Conservation (phyloP, 1,284 basidiomycete genomes). For the Gastroboletus turbinatus region DNA sequence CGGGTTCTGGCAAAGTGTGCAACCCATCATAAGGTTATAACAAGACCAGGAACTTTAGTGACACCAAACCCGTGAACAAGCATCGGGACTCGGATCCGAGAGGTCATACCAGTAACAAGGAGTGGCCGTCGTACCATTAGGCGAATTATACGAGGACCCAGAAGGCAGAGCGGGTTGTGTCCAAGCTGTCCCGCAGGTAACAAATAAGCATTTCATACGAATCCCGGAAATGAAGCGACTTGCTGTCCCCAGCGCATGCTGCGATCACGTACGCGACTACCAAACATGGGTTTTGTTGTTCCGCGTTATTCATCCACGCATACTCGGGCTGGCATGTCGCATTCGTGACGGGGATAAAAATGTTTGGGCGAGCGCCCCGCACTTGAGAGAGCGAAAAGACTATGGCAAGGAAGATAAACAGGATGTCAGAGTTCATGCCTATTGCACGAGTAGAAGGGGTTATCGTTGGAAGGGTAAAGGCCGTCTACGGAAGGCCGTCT, state of each 20-base stretch:
- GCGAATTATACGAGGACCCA: slow-evolving; percentile 17
- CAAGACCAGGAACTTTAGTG: slow-evolving; percentile 31
- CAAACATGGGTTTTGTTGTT: slow-evolving; percentile 20
- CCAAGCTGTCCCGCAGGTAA: slow-evolving; percentile 14
- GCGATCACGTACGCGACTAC: slow-evolving; percentile 30
- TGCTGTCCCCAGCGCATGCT: slow-evolving; percentile 25
- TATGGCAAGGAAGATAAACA: background rate
- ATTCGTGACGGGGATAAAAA: slow-evolving; percentile 7
- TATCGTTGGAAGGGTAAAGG: background rate
- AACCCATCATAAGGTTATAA: slow-evolving; percentile 33
- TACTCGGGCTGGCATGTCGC: slow-evolving; percentile 19
- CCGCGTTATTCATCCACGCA: slow-evolving; percentile 26
- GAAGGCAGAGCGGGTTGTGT: slow-evolving; percentile 20
- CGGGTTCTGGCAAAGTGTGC: slow-evolving; percentile 26
- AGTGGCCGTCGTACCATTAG: slow-evolving; percentile 21
- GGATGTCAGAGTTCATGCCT: slow-evolving; percentile 4
- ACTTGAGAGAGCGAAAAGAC: slow-evolving; percentile 3
- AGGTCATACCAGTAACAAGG: slow-evolving; percentile 27
- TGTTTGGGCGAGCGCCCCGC: slow-evolving; percentile 3
- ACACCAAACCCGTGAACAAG: background rate
- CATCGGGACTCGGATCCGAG: background rate
- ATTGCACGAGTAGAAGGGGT: background rate
- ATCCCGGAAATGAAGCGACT: slow-evolving; percentile 3
- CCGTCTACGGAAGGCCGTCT: background rate
- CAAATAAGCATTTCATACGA: background rate